Evolutionary conservation across 805 yeast species (phyloP), one percentile per base, ranked within the genome.

Genomic region (Torulaspora quercuum): DNA sequence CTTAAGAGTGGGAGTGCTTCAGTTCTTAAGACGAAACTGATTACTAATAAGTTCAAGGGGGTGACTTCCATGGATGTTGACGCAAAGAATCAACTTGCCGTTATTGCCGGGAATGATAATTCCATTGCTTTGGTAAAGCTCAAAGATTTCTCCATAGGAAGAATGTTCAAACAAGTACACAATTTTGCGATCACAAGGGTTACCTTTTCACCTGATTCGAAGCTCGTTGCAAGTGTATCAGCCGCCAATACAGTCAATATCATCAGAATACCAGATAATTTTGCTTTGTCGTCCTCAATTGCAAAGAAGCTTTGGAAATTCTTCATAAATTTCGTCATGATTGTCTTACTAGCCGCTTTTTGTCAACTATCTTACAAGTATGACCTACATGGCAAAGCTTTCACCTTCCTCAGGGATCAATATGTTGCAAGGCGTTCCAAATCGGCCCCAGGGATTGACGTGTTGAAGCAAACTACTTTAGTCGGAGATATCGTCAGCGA

Each of bases 221-320:
- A 73, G 33, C 70, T 69, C 37, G 61, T 86, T 32, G 90, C 86
- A 3, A 73, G 86, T 14, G 80, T 78, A 0, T 80, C 90, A 21
- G 94, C 89, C 1, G 84, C 92, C 3, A 80, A 82, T 43, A 71
- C 86, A 1, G 73, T 87, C 18, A 76, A 72, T 48, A 76, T 86
- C 6, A 62, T 80, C 39, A 68, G 66, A 39, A 57, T 86, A 13
- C 89, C 92, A 3, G 63, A 59, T 15, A 70, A 69, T 14, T 68
- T 68, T 42, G 62, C 72, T 1, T 29, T 33, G 10, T 65, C 75
- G 6, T 41, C 44, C 5, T 50, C 63, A 2, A 26, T 52, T 4
- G 33, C 46, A 27, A 44, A 46, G 18, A 53, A 51, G 32, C 10
- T 57, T 2, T 46, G 50, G 34, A 48, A 37, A 15, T 41, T 55